Evolutionary conservation across 345 rosid species (phyloP), one percentile per base, ranked within the genome.

Genomic region (Ceriops tagal): DNA sequence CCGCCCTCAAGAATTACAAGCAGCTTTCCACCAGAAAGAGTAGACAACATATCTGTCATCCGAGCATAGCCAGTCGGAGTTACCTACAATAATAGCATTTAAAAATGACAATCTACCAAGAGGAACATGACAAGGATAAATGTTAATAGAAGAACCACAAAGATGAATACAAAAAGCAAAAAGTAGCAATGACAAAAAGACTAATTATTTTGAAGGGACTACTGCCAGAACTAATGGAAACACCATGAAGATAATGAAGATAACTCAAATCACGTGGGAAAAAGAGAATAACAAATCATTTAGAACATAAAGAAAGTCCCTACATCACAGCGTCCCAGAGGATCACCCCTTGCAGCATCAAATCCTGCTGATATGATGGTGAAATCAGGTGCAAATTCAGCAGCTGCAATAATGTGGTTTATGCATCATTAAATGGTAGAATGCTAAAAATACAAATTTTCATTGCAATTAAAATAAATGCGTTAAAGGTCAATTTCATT

Each of bases 271-370:
- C 28, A 8, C 15, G 6, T 43, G 64, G 19, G 8, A 21, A 52
- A 63, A 53, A 4, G 43, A 61, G 32, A 24, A 52, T 53, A 51
- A 26, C 57, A 31, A 58, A 22, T 19, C 16, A n/a, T 62, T 58
- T 52, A 58, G 39, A 55, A 53, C 24, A 47, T 34, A 46, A 60
- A 56, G 56, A 66, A 70, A 66, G 32, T n/a, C 43, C 92, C 85
- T 81, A 92, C 99, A 83, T 92, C 97, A 73, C 99, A 95, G 76
- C 98, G 80, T 73, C 99, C 99, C 47, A 95, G 67, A 70, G 99
- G 99, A 80, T 95, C 99, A 63, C 99, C 98, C 77, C 96, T 87
- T 53, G 99, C 99, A 11, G 98, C 98, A 87, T 95, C 99, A 87
- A 92, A 95, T 76, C 99, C 98, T 21, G 98, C 96, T 61, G 99